These are phyloP conservation scores for Pseudisothecium myosuroides DNA, from an alignment of 225 moss, liverwort and hornwort genomes.

Conservation along the genomic window DNA sequence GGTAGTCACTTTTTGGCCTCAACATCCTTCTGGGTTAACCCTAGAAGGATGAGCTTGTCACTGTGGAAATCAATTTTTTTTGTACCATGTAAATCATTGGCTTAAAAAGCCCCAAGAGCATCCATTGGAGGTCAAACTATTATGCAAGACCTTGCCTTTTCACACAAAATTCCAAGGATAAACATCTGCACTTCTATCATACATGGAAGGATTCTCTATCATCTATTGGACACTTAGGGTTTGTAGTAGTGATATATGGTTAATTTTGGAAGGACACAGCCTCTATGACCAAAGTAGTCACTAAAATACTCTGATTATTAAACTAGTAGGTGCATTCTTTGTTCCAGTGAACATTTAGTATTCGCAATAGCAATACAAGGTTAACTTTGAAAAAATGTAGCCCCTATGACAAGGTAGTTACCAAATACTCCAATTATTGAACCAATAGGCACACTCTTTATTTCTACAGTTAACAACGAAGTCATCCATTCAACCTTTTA, in stretches of 20 bases:
- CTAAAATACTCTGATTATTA: background rate
- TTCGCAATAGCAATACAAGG: fast-evolving
- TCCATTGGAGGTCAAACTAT: background rate
- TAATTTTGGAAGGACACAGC: fast-evolving
- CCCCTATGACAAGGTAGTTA: background rate
- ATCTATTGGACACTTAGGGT: background rate
- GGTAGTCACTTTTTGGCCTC: too few relatives aligned
- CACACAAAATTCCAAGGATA: background rate
- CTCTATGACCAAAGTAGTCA: fast-evolving
- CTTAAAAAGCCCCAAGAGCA: background rate
- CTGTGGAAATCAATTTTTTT: too few relatives aligned
- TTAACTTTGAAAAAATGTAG: fast-evolving
- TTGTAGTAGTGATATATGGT: too few relatives aligned
- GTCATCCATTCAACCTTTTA: fast-evolving
- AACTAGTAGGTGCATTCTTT: too few relatives aligned
- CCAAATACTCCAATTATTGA: too few relatives aligned
- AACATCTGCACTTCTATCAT: background rate
- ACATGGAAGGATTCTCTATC: background rate
- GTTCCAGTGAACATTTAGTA: too few relatives aligned
- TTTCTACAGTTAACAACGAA: background rate
- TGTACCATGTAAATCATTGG: too few relatives aligned
- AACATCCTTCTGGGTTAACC: too few relatives aligned
- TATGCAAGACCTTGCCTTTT: fast-evolving
- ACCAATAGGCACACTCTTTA: background rate
- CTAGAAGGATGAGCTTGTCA: too few relatives aligned